phyloP scores from a whole-genome alignment of 306 rosid species.

The Calophaca sinica region DNA sequence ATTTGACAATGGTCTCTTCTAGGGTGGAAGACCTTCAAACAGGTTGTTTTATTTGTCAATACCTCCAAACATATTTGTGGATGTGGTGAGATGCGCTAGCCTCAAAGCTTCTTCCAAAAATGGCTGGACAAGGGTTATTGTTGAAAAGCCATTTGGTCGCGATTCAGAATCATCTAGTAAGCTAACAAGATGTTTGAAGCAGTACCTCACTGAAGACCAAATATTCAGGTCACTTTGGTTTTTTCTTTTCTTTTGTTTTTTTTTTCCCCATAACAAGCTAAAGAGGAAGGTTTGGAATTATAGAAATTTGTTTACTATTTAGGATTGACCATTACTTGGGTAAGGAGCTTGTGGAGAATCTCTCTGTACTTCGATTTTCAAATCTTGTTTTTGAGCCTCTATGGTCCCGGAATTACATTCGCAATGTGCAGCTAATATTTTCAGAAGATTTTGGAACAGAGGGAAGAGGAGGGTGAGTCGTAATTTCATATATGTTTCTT shows the following conservation, averaged over 20 bases:
- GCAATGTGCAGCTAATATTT: slow-evolving; percentile 92
- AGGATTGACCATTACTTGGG: slow-evolving; percentile 99
- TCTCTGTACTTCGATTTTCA: slow-evolving; percentile 96
- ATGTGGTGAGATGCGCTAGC: slow-evolving; percentile 85
- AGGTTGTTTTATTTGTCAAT: slow-evolving; percentile 90
- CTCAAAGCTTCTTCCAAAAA: slow-evolving; percentile 76
- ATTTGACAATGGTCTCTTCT: slow-evolving; percentile 46
- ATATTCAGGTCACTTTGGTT: slow-evolving; percentile 75
- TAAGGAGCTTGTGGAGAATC: slow-evolving; percentile 97
- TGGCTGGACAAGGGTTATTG: slow-evolving; percentile 98
- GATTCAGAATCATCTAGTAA: slow-evolving; percentile 85
- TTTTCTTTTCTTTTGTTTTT: neutral
- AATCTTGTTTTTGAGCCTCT: slow-evolving; percentile 96
- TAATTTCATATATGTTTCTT: slow-evolving; percentile 22
- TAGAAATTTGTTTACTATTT: slow-evolving; percentile 47
- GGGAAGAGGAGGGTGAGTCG: slow-evolving; percentile 92
- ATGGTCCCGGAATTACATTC: slow-evolving; percentile 90
- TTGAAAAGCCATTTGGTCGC: slow-evolving; percentile 97
- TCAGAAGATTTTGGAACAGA: slow-evolving; percentile 99
- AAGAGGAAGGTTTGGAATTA: slow-evolving; percentile 42
- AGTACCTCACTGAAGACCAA: slow-evolving; percentile 87
- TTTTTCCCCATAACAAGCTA: neutral
- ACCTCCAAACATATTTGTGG: slow-evolving; percentile 93
- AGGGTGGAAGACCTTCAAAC: slow-evolving; percentile 79
- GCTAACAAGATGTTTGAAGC: slow-evolving; percentile 80